phyloP scores from a whole-genome alignment of 176 grass and related monocot species.

The Alloteropsis semialata region DNA sequence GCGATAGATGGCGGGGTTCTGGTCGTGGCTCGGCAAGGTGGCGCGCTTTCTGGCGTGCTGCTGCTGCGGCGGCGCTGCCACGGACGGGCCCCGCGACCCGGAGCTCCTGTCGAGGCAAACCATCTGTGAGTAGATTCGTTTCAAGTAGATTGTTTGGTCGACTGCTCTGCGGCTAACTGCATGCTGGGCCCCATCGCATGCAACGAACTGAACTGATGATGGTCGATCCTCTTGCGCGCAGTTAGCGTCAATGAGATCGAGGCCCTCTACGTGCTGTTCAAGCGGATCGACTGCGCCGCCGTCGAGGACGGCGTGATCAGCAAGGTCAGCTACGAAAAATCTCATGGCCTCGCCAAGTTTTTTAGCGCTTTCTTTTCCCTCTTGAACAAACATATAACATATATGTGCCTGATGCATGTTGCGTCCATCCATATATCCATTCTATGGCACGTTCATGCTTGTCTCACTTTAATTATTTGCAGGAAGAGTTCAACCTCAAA shows the following conservation, averaged over 20 bases:
- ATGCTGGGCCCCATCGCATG: background rate
- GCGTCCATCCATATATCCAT: background rate
- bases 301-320: slow-evolving; percentile 50
- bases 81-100: slow-evolving; percentile 29
- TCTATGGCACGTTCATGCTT: background rate
- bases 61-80: background rate
- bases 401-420: background rate
- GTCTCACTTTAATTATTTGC: slow-evolving; percentile 3
- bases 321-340: slow-evolving; percentile 18
- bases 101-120: slow-evolving; percentile 46
- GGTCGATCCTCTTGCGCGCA: too few relatives aligned
- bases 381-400: background rate
- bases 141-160: too few relatives aligned
- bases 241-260: slow-evolving; percentile 64
- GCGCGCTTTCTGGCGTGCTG: background rate
- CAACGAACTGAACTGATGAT: too few relatives aligned
- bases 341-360: background rate
- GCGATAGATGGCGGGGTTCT: background rate
- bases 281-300: slow-evolving; percentile 45
- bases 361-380: too few relatives aligned
- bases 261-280: slow-evolving; percentile 64
- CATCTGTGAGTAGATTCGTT: background rate
- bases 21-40: background rate
- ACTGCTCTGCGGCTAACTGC: too few relatives aligned
- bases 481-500: slow-evolving; percentile 56